Percentiles rank a stretch among this genome's conserved stretches.
These are phyloP conservation scores for Alternaria burnsii DNA, from an alignment of 2,329 filamentous ascomycete genomes.

Conservation along the genomic window DNA sequence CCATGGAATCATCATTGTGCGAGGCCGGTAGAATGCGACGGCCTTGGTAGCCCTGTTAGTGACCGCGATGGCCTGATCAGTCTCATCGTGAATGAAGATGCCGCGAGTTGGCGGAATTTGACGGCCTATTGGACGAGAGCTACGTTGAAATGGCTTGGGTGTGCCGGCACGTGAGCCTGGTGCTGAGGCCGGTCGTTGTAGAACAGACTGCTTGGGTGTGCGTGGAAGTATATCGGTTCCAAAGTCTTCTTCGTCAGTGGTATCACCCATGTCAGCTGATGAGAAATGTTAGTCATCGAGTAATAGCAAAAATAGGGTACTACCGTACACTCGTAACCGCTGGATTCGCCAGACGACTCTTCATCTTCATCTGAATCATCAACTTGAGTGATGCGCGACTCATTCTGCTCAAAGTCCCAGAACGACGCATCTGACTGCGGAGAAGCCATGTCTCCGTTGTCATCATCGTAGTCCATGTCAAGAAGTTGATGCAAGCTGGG, in stretches of 20 bases:
- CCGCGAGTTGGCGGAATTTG: slow-evolving; percentile 45
- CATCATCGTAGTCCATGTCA: slow-evolving; percentile 61
- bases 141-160: slow-evolving; percentile 50
- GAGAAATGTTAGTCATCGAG: slow-evolving; percentile 55
- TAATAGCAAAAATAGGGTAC: slow-evolving; percentile 28
- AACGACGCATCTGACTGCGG: slow-evolving; percentile 59
- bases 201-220: slow-evolving; percentile 56
- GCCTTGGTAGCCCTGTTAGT: slow-evolving; percentile 53
- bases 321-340: slow-evolving; percentile 67
- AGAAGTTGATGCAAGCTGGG: slow-evolving; percentile 77
- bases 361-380: slow-evolving; percentile 45
- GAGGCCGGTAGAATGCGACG: slow-evolving; percentile 54
- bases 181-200: slow-evolving; percentile 60
- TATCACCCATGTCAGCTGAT: slow-evolving; percentile 67
- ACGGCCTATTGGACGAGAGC: slow-evolving; percentile 36
- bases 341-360: slow-evolving; percentile 59
- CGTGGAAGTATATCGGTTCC: slow-evolving; percentile 58
- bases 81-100: slow-evolving; percentile 49
- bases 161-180: slow-evolving; percentile 50
- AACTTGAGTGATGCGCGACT: slow-evolving; percentile 50
- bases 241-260: slow-evolving; percentile 61
- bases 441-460: slow-evolving; percentile 58
- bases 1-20: slow-evolving; percentile 38
- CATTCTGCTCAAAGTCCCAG: slow-evolving; percentile 68
- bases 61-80: slow-evolving; percentile 52